Conservation (phyloP, 331 rosid genomes). For the Pyracantha coccinea region DNA sequence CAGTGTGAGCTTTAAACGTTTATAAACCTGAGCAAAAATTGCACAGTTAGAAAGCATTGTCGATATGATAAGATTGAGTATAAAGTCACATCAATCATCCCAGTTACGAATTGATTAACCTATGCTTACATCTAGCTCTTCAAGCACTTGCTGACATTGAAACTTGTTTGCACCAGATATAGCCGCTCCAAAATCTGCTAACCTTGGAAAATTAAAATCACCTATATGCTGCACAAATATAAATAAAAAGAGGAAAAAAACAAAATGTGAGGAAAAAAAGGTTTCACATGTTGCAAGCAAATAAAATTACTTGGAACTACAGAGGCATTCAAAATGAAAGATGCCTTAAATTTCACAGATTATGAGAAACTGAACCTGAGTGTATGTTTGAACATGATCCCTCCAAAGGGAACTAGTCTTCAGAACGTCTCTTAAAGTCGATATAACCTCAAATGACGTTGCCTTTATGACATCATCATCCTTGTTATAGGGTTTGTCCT, state of each 20-base stretch:
- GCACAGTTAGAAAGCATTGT: neutral
- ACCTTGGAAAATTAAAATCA: constrained; percentile 90
- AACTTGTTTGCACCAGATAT: constrained; percentile 98
- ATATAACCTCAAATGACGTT: constrained; percentile 92
- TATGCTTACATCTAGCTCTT: constrained; percentile 90
- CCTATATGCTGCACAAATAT: constrained; percentile 81
- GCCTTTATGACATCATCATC: constrained; percentile 95
- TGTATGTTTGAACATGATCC: constrained; percentile 94
- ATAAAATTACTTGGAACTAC: neutral
- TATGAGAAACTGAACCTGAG: constrained; percentile 49
- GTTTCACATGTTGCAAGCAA: neutral
- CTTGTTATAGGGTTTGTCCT: constrained; percentile 86
- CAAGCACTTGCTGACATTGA: constrained; percentile 96
- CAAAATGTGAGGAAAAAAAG: neutral
- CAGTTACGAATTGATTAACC: neutral
- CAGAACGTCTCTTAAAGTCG: constrained; percentile 89
- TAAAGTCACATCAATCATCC: constrained; percentile 1
- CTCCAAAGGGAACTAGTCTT: constrained; percentile 99
- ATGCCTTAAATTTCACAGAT: neutral
- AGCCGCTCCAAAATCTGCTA: constrained; percentile 99
- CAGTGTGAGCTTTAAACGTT: constrained; percentile 81
- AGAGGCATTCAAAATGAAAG: constrained; percentile 16
- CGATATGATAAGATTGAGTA: constrained; percentile 11
- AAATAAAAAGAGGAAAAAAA: neutral
- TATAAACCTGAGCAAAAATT: constrained; percentile 53